phyloP scores from a whole-genome alignment of 352 stramenopile genomes.

The Phytophthora litchii region DNA sequence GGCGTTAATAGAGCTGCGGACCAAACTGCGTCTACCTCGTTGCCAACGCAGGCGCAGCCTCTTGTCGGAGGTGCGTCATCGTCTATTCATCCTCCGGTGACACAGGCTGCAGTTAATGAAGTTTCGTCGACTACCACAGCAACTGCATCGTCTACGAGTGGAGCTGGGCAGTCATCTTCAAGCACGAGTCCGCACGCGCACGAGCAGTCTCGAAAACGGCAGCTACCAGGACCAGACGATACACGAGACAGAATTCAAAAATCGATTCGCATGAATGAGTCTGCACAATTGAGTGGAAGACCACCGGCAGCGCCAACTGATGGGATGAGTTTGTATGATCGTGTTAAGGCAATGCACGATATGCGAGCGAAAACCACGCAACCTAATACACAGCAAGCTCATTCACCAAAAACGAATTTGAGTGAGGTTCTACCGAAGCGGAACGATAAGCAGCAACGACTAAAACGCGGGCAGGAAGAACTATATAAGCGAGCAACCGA shows the following conservation, averaged over 20 bases:
- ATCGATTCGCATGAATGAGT: constrained; percentile 3
- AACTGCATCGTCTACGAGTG: background rate
- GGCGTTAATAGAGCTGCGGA: constrained; percentile 5
- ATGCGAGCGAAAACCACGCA: constrained; percentile 24
- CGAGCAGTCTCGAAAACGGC: constrained; percentile 37
- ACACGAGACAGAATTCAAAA: constrained; percentile 21
- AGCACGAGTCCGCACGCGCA: constrained; percentile 4
- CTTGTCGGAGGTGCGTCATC: background rate
- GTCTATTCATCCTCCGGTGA: background rate
- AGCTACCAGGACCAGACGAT: constrained; percentile 27
- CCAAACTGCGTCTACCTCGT: background rate
- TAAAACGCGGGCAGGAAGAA: constrained; percentile 7
- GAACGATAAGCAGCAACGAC: constrained; percentile 10
- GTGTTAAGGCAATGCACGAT: constrained; percentile 53
- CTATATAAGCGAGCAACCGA: too few species aligned
- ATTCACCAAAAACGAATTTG: constrained; percentile 20
- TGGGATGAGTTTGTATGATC: constrained; percentile 52
- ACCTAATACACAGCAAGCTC: constrained; percentile 12
- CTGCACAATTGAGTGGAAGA: constrained; percentile 9
- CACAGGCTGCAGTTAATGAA: constrained; percentile 5
- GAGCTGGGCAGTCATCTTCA: constrained; percentile 3
- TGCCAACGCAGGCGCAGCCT: background rate
- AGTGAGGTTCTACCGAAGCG: constrained; percentile 19
- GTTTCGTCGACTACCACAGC: constrained; percentile 2
- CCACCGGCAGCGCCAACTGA: constrained; percentile 13